Evolutionary conservation across 2,329 filamentous ascomycete species (phyloP).

Genomic region (Cordyceps tenuipes): DNA sequence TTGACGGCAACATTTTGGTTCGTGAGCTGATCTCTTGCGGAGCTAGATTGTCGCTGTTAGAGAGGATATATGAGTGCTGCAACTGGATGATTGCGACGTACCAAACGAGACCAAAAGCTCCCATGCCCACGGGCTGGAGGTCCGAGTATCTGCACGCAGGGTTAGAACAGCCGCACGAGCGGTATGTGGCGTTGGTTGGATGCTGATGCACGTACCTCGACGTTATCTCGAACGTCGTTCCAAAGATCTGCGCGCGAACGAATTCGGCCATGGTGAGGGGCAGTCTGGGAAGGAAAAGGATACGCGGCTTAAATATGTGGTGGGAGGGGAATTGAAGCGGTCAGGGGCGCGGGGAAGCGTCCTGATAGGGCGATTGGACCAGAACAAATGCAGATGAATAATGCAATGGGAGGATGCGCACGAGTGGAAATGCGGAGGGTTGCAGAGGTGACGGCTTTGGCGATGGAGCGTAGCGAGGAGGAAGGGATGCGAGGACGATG

Average conservation of each 20-base stretch:
- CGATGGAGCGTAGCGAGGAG: slow-evolving; percentile 1
- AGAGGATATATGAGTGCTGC: background rate
- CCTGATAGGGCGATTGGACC: background rate
- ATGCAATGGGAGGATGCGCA: background rate
- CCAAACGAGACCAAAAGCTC: slow-evolving; percentile 97
- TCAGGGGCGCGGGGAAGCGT: slow-evolving; percentile 8
- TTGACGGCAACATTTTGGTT: slow-evolving; percentile 96
- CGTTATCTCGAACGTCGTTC: slow-evolving; percentile 98
- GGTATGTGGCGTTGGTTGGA: background rate
- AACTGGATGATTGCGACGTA: slow-evolving; percentile 36
- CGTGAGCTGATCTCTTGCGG: slow-evolving; percentile 95
- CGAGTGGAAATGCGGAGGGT: background rate
- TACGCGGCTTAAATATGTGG: slow-evolving; percentile 5
- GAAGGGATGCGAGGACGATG: slow-evolving; percentile 6
- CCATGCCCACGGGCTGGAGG: slow-evolving; percentile 97
- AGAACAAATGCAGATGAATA: background rate
- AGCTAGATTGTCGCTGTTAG: slow-evolving; percentile 44
- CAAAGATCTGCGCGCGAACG: slow-evolving; percentile 97
- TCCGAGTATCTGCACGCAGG: slow-evolving; percentile 71
- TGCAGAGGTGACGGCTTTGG: background rate
- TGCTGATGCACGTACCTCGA: slow-evolving; percentile 60
- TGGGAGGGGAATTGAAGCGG: background rate
- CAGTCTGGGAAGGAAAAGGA: slow-evolving; percentile 10
- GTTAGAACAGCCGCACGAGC: background rate
- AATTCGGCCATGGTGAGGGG: slow-evolving; percentile 86